Evolutionary conservation across 345 rosid genomes (phyloP).

Genomic region (Hibiscus trionum): DNA sequence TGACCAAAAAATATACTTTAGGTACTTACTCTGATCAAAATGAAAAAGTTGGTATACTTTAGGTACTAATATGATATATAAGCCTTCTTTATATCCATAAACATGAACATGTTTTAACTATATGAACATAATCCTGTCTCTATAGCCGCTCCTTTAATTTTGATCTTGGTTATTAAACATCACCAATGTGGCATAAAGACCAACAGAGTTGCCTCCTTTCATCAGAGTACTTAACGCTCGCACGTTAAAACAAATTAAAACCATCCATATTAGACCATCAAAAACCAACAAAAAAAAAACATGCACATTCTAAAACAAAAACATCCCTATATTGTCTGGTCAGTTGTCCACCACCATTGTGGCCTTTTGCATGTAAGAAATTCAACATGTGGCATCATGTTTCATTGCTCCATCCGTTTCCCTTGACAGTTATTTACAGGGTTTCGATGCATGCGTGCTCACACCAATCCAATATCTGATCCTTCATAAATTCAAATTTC

Average conservation of each 20-base stretch:
- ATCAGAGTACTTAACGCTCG: conserved; percentile 9
- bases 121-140: no score
- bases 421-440: not conserved
- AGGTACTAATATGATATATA: no score
- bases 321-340: not conserved
- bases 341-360: not conserved
- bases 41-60: no score
- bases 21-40: no score
- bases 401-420: not conserved
- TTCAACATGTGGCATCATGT: conserved; percentile 10
- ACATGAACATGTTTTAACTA: no score
- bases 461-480: not conserved
- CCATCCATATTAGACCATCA: not conserved
- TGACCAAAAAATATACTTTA: no score
- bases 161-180: not conserved
- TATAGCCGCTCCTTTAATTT: no score
- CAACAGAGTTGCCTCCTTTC: not conserved
- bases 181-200: not conserved
- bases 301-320: not conserved
- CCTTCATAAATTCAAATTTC: not conserved
- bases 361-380: not conserved
- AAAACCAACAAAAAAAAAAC: not conserved
- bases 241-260: not conserved
- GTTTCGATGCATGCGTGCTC: not conserved
- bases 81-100: no score